Percentiles rank a stretch among this genome's conserved stretches.
Evolutionary conservation across 192 early-diverging fungal species (phyloP).

Genomic region (Haplosporangium gracile): DNA sequence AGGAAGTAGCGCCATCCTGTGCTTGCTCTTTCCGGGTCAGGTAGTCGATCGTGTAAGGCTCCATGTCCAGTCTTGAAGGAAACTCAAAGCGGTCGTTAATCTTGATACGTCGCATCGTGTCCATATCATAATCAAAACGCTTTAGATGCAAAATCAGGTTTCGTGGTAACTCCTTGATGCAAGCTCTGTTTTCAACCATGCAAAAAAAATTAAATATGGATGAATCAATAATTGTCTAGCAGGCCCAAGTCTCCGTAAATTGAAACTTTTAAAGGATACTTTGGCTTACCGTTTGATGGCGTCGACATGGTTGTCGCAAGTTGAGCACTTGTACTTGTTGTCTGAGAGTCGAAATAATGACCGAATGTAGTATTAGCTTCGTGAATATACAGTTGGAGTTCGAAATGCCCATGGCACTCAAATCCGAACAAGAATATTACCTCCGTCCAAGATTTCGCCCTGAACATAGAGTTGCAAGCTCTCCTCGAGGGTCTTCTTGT

Average conservation of each 20-base stretch:
- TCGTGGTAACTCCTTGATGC: slow-evolving; percentile 67
- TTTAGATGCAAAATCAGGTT: slow-evolving; percentile 75
- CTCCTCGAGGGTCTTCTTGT: slow-evolving; percentile 65
- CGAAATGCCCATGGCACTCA: not conserved
- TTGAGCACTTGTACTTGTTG: slow-evolving; percentile 66
- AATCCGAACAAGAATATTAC: slow-evolving; percentile 29
- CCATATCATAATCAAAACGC: slow-evolving; percentile 73
- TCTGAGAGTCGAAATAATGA: slow-evolving; percentile 30
- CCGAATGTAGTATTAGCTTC: not conserved
- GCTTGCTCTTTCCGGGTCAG: slow-evolving; percentile 54
- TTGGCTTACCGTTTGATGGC: slow-evolving; percentile 65
- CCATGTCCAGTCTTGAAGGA: slow-evolving; percentile 67
- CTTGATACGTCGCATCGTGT: slow-evolving; percentile 67
- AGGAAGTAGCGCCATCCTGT: slow-evolving; percentile 37
- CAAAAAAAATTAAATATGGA: not conserved
- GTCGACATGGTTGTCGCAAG: slow-evolving; percentile 68
- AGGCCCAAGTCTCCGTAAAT: not conserved
- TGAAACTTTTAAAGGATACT: not conserved
- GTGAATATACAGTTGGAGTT: not conserved
- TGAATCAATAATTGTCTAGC: not conserved
- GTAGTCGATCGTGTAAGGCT: slow-evolving; percentile 65
- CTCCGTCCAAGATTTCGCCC: slow-evolving; percentile 69
- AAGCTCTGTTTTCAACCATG: slow-evolving; percentile 44
- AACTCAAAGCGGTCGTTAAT: slow-evolving; percentile 74
- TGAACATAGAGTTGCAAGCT: slow-evolving; percentile 70